Evolutionary conservation across 2,329 filamentous ascomycete genomes (phyloP), one percentile per base, ranked within the genome.

Genomic region (Curvularia sp.): DNA sequence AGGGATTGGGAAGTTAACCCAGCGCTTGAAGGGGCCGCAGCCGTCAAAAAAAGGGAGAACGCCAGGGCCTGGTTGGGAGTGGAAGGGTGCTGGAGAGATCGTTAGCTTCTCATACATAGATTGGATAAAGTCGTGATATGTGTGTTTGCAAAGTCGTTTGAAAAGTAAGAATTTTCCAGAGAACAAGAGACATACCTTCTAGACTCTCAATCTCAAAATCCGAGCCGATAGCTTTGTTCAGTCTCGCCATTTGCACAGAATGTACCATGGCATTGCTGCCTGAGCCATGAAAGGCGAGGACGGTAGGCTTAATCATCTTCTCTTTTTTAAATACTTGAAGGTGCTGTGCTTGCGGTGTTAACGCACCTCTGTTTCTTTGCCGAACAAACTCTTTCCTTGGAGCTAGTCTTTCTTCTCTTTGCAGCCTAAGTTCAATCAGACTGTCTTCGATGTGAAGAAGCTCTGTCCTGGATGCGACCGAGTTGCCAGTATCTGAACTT

Each of bases 41-140:
- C 71, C 75, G 50, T 76, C 74, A 63, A 77, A 77, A 63, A 76
- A 75, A 38, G 75, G 75, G 42, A 77, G 72, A 50, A 77, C 56
- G 1, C 75, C 75, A 4, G 75, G 75, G 48, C 75, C 75, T 0
- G 75, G 66, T 52, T 69, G 59, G n/a, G 68, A 71, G 46, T 69
- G 63, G 60, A 73, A 75, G 18, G 75, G 73, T 1, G 67, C 75
- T 73, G 48, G 31, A n/a, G 35, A 10, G 7, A 13, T 7, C 15
- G 47, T 62, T 52, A 62, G 58, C n/a, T 41, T 48, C 15, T 49
- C 12, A 22, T 24, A 6, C 35, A 47, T 13, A 8, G 15, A 4
- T 8, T 18, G 15, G 5, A n/a, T 8, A 8, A 38, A 38, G 6
- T 15, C 4, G 15, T 18, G 5, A 18, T 18, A 8, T 38, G 6